Base-by-base conservation (phyloP, 2,329 filamentous ascomycete species). In the Diaporthe amygdali region DNA sequence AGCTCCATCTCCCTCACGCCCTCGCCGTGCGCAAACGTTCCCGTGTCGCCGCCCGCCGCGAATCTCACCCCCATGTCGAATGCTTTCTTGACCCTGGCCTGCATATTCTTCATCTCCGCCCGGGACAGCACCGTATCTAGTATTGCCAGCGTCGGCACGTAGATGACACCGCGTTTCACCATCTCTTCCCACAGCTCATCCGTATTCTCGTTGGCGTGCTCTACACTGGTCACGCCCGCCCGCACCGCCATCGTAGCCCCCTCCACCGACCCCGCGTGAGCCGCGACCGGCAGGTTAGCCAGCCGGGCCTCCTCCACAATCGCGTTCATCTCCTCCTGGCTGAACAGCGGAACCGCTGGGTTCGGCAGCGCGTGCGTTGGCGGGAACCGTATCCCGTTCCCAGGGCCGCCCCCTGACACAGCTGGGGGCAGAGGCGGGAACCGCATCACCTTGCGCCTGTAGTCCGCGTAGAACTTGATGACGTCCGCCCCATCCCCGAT, bases 41-140 rank as follows among this genome's bases (percentile, higher is more conserved):
- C 87, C 0, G 87, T 89, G 71, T 89, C 87, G 0, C 87, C 87
- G 0, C 88, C 88, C 12, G 83, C 82, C 0, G 86, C 87, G 12
- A 90, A 73, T 64, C 84, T 82, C 22, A 89, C 82, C 0, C 87
- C 88, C 12, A 77, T 67, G 6, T 86, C 82, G 69, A 81, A 82
- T 0, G 86, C 88, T 22, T 76, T 77, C 74, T 84, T 86, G 0
- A 82, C 82, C 34, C 84, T 81, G 2, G 75, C 77, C 3, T 82
- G 77, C 5, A 72, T 73, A 1, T 77, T 72, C 10, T 44, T 34
- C 73, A 71, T 27, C 77, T 78, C 27, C 78, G 73, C 9, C 76
- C 59, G n/a, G 7, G 67, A 32, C 5, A 68, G 51, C 25, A 10
- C 46, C 14, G 20, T 14, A 71, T 87, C 85, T 3, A 81, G 78